phyloP scores from a whole-genome alignment of 164 flowering plant species.

The Saururus chinensis region DNA sequence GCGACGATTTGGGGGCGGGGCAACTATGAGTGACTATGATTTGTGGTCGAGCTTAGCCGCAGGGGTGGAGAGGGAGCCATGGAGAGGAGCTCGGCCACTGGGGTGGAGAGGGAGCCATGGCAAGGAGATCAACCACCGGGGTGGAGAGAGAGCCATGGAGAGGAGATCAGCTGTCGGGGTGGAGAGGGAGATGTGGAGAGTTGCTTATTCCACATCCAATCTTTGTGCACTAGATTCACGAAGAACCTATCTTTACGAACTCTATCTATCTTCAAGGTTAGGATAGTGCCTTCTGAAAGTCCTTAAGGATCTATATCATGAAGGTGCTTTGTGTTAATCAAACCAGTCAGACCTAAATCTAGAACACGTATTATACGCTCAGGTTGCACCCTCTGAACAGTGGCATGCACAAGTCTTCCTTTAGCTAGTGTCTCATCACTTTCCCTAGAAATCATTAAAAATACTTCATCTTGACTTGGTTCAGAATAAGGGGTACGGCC shows the following conservation, averaged over 20 bases:
- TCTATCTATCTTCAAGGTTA: constrained; percentile 66
- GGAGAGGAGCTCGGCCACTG: too few relatives aligned
- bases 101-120: too few relatives aligned
- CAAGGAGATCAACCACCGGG: too few relatives aligned
- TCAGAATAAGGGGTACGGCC: constrained; percentile 62
- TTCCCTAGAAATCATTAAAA: constrained; percentile 87
- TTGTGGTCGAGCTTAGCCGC: too few relatives aligned
- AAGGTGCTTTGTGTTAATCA: constrained; percentile 49
- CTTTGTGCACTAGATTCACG: constrained; percentile 55
- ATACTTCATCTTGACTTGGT: constrained; percentile 78
- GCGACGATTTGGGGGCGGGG: too few relatives aligned
- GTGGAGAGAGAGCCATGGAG: too few relatives aligned
- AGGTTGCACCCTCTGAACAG: constrained; percentile 69
- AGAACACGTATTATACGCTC: constrained; percentile 56
- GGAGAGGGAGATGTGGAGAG: too few relatives aligned
- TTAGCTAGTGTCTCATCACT: constrained; percentile 72
- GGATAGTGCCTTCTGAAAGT: constrained; percentile 45
- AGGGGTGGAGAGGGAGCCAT: too few relatives aligned
- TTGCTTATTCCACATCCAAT: constrained; percentile 49
- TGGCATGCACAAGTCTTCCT: constrained; percentile 80
- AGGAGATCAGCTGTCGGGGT: too few relatives aligned
- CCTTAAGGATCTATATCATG: constrained; percentile 9
- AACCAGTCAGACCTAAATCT: constrained; percentile 85
- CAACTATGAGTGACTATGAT: too few relatives aligned
- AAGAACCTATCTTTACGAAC: constrained; percentile 65